Base-by-base conservation (phyloP, 495 filamentous ascomycete species). In the Copromyces sp. region DNA sequence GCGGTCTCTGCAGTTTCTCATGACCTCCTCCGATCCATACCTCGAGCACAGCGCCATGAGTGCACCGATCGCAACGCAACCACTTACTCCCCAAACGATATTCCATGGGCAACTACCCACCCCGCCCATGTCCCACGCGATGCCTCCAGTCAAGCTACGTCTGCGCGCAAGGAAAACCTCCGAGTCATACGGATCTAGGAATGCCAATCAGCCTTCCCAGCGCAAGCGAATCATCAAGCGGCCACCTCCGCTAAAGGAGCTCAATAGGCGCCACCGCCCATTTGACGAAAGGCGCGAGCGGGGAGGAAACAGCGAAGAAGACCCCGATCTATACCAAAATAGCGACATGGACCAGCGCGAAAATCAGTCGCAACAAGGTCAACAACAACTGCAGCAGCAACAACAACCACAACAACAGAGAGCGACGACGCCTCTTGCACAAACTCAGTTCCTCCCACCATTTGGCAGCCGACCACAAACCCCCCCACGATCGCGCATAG, bases 1-100 rank as follows among this genome's bases (percentile, higher is more conserved):
- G 80, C 90, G 90, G 79, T 87, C 89, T 4, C 86, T 94, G 0
- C 91, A 94, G 75, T 88, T 89, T 0, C 88, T 92, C 72, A 84
- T 94, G 35, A 82, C 82, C 80, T 73, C 84, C 75, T 77, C 83
- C 68, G 74, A 79, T 69, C 72, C 85, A 53, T 68, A 35, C 14
- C 29, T 65, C 29, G 53, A 75, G 78, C 78, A 80, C 77, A 75
- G 75, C 79, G 71, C 81, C 80, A 68, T 83, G 73, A 75, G 78
- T 69, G 74, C 76, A 38, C 45, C 53, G 3, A 65, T 65, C 29
- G 53, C 29, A 65, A 65, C 82, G 37, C 73, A 78, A 76, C 81
- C 81, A 79, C 76, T 80, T 78, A 81, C 85, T 1, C 82, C 83
- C 41, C 79, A 81, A 4, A 84, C 86, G 35, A 84, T 88, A 45